Conservation (phyloP, 345 rosid genomes). For the Iberis pinnata region DNA sequence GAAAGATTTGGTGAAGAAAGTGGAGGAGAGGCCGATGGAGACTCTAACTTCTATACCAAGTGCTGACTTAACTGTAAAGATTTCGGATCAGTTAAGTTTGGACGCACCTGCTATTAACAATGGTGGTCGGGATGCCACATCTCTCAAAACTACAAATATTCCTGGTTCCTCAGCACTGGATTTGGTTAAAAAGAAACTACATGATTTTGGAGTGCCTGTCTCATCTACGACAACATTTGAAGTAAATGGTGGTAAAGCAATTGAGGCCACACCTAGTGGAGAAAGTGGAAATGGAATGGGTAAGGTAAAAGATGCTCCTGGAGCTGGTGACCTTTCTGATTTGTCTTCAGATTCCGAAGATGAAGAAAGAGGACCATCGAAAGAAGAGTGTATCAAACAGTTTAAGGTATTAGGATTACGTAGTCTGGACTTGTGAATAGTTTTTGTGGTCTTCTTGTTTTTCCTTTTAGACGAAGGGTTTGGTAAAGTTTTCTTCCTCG, state of each 20-base stretch:
- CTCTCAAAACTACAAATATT: constrained; percentile 46
- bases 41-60: constrained; percentile 31
- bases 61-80: constrained; percentile 48
- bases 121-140: constrained; percentile 77
- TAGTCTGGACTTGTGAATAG: constrained; percentile 13
- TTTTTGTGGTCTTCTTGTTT: neutral
- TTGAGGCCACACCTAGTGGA: constrained; percentile 53
- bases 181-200: constrained; percentile 87
- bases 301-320: constrained; percentile 57
- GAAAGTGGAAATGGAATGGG: constrained; percentile 59
- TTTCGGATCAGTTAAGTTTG: constrained; percentile 46
- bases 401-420: constrained; percentile 69
- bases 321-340: constrained; percentile 65
- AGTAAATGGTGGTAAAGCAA: constrained; percentile 55
- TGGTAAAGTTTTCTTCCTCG: neutral
- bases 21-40: constrained; percentile 49
- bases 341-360: constrained; percentile 95
- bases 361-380: constrained; percentile 75
- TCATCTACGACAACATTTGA: constrained; percentile 49
- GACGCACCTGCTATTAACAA: constrained; percentile 71
- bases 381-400: constrained; percentile 66
- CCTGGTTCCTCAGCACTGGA: constrained; percentile 78
- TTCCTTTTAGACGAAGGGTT: neutral
- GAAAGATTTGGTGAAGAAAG: constrained; percentile 59
- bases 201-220: constrained; percentile 65